Percentiles rank a stretch among this genome's conserved stretches.
Conservation (phyloP, 2,329 filamentous ascomycete genomes). For the Aspergillus quadrilineatus region DNA sequence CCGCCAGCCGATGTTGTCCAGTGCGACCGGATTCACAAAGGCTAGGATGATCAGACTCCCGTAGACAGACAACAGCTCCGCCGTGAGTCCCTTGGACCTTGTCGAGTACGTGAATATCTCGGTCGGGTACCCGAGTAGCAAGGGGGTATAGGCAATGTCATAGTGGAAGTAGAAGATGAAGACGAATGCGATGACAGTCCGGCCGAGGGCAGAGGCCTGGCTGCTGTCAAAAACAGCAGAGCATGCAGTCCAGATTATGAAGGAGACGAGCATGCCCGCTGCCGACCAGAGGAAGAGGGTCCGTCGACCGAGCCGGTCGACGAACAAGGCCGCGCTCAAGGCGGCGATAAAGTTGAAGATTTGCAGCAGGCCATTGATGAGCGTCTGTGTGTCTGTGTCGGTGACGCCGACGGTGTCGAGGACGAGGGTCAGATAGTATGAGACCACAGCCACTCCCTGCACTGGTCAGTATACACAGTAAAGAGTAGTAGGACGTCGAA, state of each 20-base stretch:
- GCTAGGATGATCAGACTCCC: conserved; percentile 17
- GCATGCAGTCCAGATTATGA: conserved; percentile 45
- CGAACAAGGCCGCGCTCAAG: conserved; percentile 18
- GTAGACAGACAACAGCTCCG: conserved; percentile 22
- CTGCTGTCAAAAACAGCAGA: conserved; percentile 36
- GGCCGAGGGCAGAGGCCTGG: conserved; percentile 17
- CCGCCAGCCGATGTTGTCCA: conserved; percentile 35
- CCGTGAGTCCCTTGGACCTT: conserved; percentile 49
- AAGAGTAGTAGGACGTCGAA: neutral
- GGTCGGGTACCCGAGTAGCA: conserved; percentile 31
- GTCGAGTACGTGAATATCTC: conserved; percentile 53
- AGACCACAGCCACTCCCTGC: conserved; percentile 4
- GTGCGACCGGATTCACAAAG: conserved; percentile 35
- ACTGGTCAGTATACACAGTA: neutral
- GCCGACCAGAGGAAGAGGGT: conserved; percentile 33
- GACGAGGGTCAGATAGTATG: conserved; percentile 37
- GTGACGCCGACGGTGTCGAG: conserved; percentile 40
- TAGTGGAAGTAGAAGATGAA: conserved; percentile 46
- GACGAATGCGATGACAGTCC: conserved; percentile 32
- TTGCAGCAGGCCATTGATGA: conserved; percentile 40
- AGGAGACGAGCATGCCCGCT: conserved; percentile 45
- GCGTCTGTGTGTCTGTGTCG: conserved; percentile 34
- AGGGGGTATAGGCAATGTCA: conserved; percentile 15
- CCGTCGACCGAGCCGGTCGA: conserved; percentile 26
- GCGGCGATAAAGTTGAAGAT: conserved; percentile 26